These are phyloP conservation scores for Betula pendula DNA, from an alignment of 306 rosid species.

Conservation along the genomic window DNA sequence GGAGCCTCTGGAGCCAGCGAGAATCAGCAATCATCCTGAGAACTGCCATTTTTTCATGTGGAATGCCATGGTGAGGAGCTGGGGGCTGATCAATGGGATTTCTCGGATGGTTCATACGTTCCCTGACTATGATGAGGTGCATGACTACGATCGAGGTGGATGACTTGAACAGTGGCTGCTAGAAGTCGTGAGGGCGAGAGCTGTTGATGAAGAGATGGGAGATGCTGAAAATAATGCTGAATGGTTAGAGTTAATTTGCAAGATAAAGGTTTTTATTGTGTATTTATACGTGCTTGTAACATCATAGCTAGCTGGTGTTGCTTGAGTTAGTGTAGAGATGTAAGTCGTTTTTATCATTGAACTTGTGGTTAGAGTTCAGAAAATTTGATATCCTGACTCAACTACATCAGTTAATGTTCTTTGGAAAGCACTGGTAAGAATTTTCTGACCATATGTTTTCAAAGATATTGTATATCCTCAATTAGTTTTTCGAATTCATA, in stretches of 20 bases:
- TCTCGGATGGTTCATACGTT: conserved; percentile 47
- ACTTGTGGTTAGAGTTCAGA: too few relatives aligned
- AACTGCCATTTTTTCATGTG: conserved; percentile 86
- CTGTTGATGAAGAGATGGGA: conserved; percentile 63
- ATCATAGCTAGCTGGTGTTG: too few relatives aligned
- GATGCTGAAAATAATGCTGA: conserved; percentile 58
- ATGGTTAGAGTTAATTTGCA: conserved; percentile 34
- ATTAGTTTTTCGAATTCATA: too few relatives aligned
- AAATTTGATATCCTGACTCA: too few relatives aligned
- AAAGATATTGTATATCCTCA: too few relatives aligned
- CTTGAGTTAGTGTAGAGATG: too few relatives aligned
- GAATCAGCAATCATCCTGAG: conserved; percentile 64
- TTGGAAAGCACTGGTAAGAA: too few relatives aligned
- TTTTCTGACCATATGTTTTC: too few relatives aligned
- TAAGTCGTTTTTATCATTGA: too few relatives aligned
- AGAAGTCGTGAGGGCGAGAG: conserved; percentile 57
- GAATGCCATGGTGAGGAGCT: conserved; percentile 85
- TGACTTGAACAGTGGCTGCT: conserved; percentile 80
- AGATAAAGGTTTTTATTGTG: too few relatives aligned
- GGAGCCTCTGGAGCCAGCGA: conserved; percentile 60
- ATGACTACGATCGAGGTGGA: conserved; percentile 2
- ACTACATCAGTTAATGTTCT: too few relatives aligned
- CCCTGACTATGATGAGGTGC: conserved; percentile 67
- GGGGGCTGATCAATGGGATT: conserved; percentile 70
- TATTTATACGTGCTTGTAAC: too few relatives aligned